Evolutionary conservation across 2,329 filamentous ascomycete genomes (phyloP).

Genomic region (Arthrobotrys musiformis): DNA sequence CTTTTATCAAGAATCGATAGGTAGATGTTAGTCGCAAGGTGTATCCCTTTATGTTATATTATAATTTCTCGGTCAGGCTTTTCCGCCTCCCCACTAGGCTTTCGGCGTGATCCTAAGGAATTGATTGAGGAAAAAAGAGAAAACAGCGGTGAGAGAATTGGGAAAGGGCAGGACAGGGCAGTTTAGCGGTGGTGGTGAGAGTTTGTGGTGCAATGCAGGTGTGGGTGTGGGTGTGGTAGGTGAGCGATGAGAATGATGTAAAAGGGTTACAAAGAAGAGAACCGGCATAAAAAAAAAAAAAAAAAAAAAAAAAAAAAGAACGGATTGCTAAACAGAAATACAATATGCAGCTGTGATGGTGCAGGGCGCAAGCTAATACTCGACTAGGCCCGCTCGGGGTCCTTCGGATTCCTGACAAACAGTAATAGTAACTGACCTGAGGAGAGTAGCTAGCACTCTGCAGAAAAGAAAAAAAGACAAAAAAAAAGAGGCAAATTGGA

Average conservation of each 20-base stretch:
- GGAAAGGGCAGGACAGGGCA: conserved; percentile 37
- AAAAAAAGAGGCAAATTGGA: conserved; percentile 10
- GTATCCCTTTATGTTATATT: conserved; percentile 44
- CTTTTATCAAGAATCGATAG: conserved; percentile 18
- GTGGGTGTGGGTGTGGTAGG: background rate
- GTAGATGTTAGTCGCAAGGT: conserved; percentile 41
- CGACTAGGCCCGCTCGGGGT: conserved; percentile 32
- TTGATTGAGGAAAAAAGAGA: conserved; percentile 48
- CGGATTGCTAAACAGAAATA: background rate
- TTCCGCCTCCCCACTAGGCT: conserved; percentile 32
- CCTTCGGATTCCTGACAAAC: conserved; percentile 49
- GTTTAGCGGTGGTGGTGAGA: background rate
- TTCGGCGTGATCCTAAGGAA: conserved; percentile 49
- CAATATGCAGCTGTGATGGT: background rate
- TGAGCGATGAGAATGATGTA: conserved; percentile 51
- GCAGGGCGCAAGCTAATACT: conserved; percentile 14
- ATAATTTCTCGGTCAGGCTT: background rate
- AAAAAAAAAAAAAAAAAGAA: conserved; percentile 39
- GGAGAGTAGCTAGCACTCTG: too few relatives aligned
- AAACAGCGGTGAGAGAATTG: conserved; percentile 40
- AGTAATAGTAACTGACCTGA: conserved; percentile 13
- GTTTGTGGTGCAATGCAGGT: conserved; percentile 1
- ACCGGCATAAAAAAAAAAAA: conserved; percentile 32
- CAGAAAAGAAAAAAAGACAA: background rate
- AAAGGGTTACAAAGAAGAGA: conserved; percentile 51